Conservation (phyloP, 2,329 filamentous ascomycete species). For the Colletotrichum paranaense region DNA sequence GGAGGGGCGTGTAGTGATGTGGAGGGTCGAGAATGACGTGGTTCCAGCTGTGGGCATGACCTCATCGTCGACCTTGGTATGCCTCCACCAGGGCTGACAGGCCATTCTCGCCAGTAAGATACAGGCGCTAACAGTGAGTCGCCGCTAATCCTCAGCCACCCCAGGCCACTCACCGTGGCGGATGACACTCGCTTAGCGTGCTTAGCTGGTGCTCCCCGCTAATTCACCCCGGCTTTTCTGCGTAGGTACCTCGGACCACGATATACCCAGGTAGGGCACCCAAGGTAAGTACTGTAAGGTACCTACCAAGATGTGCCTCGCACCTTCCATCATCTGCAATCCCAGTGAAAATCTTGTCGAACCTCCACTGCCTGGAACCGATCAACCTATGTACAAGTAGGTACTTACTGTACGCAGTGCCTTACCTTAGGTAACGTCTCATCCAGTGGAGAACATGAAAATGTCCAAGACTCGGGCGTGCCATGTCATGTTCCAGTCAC, state of each 20-base stretch:
- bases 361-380: not conserved
- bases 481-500: not conserved
- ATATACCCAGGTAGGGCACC: too few species aligned
- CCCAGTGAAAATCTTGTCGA: not conserved
- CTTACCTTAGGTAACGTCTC: too few species aligned
- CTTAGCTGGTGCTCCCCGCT: not conserved
- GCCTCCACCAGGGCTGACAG: not conserved
- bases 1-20: not conserved
- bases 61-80: slow-evolving; percentile 10
- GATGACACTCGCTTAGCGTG: slow-evolving; percentile 8
- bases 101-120: not conserved
- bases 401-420: too few species aligned
- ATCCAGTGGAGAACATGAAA: not conserved
- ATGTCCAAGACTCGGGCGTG: not conserved
- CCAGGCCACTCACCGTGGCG: slow-evolving; percentile 14
- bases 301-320: not conserved
- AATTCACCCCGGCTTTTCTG: too few species aligned
- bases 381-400: not conserved
- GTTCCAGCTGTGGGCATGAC: slow-evolving; percentile 26
- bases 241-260: too few species aligned
- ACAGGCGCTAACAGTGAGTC: not conserved
- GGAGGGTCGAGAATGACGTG: slow-evolving; percentile 29
- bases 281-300: too few species aligned
- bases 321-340: slow-evolving; percentile 19
- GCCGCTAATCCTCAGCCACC: slow-evolving; percentile 27